Percentiles rank a stretch among this genome's conserved stretches.
phyloP scores from a whole-genome alignment of 768 basidiomycete genomes.

The Agaricus sinodeliciosus region DNA sequence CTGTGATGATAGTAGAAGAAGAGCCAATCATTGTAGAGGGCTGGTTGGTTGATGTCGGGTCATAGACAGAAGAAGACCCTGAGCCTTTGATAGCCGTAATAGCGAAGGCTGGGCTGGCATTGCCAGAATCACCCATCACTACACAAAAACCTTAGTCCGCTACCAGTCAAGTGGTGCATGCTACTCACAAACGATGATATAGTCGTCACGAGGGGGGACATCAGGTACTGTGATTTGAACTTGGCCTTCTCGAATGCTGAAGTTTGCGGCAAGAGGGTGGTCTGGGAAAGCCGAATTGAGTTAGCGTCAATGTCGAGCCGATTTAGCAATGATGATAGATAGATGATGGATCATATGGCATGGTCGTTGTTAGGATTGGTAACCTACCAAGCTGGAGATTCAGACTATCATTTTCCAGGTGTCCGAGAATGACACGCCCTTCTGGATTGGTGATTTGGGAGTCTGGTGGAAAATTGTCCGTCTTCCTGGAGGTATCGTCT shows the following conservation, averaged over 20 bases:
- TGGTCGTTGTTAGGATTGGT: not conserved
- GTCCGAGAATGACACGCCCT: conserved; percentile 49
- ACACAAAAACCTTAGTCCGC: not conserved
- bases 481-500: conserved; percentile 35
- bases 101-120: conserved; percentile 50
- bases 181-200: conserved; percentile 60
- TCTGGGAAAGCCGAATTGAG: conserved; percentile 27
- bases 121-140: conserved; percentile 70
- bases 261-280: conserved; percentile 47
- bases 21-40: conserved; percentile 25
- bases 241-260: conserved; percentile 45
- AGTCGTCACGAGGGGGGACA: conserved; percentile 37
- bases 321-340: not conserved
- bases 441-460: conserved; percentile 39
- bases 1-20: conserved; percentile 20
- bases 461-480: conserved; percentile 36
- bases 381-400: conserved; percentile 48
- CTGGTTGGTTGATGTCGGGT: conserved; percentile 15
- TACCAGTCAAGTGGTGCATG: not conserved
- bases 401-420: conserved; percentile 35
- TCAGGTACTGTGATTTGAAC: conserved; percentile 47
- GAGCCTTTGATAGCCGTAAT: conserved; percentile 43
- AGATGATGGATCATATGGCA: too few species aligned
- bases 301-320: not conserved
- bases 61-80: conserved; percentile 11